These are phyloP conservation scores for Zasmidium citrigriseum DNA, from an alignment of 2,329 filamentous ascomycete species.

Conservation along the genomic window DNA sequence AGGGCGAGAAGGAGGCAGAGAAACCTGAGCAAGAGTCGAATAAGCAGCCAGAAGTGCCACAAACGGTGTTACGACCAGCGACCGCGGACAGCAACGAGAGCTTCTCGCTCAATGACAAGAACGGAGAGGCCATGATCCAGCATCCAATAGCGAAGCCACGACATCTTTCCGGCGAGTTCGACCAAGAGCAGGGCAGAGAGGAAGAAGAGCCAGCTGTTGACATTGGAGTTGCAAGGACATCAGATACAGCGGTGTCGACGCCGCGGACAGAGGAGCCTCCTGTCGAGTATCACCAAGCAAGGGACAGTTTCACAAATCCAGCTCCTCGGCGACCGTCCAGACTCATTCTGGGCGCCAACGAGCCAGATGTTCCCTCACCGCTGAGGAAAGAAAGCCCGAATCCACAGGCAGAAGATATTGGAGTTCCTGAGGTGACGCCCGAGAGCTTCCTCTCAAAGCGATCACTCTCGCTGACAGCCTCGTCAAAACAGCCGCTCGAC, in stretches of 20 bases:
- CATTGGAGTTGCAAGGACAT: slow-evolving; percentile 47
- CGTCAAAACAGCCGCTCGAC: slow-evolving; percentile 2
- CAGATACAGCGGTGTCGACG: slow-evolving; percentile 32
- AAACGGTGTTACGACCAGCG: background rate
- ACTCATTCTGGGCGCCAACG: slow-evolving; percentile 15
- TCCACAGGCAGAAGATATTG: slow-evolving; percentile 3
- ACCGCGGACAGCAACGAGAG: slow-evolving; percentile 7
- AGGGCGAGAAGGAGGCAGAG: slow-evolving; percentile 2
- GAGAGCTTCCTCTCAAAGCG: slow-evolving; percentile 17
- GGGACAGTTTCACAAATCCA: slow-evolving; percentile 21
- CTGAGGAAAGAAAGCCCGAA: slow-evolving; percentile 6
- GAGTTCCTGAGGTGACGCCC: slow-evolving; percentile 10
- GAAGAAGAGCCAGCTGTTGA: slow-evolving; percentile 8
- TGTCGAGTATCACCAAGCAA: slow-evolving; percentile 14
- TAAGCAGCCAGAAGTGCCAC: background rate
- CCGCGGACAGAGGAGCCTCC: slow-evolving; percentile 12
- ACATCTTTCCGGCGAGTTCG: background rate
- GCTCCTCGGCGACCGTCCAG: slow-evolving; percentile 15
- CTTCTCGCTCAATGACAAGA: slow-evolving; percentile 13
- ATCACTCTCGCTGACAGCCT: slow-evolving; percentile 12
- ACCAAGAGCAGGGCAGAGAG: no score
- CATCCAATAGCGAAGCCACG: background rate
- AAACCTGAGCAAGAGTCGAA: background rate
- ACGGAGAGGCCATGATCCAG: background rate
- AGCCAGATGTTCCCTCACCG: slow-evolving; percentile 6